Base-by-base conservation (phyloP, 2,329 filamentous ascomycete species). In the Sarocladium oryzae region DNA sequence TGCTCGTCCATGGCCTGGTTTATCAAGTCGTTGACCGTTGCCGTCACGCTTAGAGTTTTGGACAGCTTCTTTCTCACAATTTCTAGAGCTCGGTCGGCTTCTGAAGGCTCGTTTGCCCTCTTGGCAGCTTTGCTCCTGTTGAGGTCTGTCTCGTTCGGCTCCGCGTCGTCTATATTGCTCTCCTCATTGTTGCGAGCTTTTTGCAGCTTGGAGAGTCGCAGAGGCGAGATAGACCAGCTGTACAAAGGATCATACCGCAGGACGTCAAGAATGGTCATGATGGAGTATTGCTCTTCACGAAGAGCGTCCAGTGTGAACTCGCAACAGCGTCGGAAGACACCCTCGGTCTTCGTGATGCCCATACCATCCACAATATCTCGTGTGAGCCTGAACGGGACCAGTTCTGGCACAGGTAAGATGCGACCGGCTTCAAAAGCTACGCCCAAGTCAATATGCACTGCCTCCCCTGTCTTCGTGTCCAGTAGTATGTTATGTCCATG, bases 231-330 rank as follows among this genome's bases (percentile, higher is more conserved):
- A 32, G 89, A 92, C 93, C 93, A 99, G 54, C 84, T 93, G 67
- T 97, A 95, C 55, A 99, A 72, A 1, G 93, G 95, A 74, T 99
- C 93, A 68, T 96, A 97, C n/a, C 95, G 86, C 53, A 99, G 74
- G 20, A 99, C 95, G 63, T 99, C 95, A 18, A 99, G 81, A 50
- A 99, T 90, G 0, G 93, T 97, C 91, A 96, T 97, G 71, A 99
- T 99, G 40, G 87, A 91, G 65, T 96, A 95, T 11, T 88, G 88
- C 66, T 99, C 93, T 60, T 95, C 88, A n/a, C 93, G 85, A 32
- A 99, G 74, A 2, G 95, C 91, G 55, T 96, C 90, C 28, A 99
- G 81, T 0, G 91, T 97, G 65, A 97, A 97, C 65, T 99, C 95
- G 66, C 93, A 99, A 69, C 92, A 97, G n/a, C 95, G 83, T 7